These are phyloP conservation scores for Chamaecyparis obtusa DNA, from an alignment of 75 land plant genomes.

Conservation along the genomic window DNA sequence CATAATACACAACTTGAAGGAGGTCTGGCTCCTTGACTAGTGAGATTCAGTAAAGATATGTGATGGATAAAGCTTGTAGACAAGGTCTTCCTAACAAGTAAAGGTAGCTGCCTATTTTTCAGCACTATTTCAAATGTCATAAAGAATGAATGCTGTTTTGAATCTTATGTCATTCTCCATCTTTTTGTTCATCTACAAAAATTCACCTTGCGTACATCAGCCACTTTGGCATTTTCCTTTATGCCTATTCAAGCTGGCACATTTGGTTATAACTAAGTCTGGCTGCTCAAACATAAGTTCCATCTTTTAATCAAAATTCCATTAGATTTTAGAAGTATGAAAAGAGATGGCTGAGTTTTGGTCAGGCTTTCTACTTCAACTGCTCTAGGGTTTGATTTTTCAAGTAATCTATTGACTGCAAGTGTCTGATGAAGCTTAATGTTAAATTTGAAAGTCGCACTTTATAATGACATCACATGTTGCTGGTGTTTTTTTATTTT, in stretches of 20 bases:
- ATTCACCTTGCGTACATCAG: not conserved
- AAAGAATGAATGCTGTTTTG: not conserved
- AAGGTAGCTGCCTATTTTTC: not conserved
- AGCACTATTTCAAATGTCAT: not conserved
- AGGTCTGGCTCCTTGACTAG: not conserved
- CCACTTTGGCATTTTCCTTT: not conserved
- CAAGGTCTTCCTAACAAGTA: not conserved
- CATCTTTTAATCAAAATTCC: not conserved
- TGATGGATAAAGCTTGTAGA: not conserved
- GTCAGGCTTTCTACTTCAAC: not conserved
- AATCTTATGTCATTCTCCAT: not conserved
- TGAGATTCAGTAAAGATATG: not conserved
- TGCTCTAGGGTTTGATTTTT: not conserved
- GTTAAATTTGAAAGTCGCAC: not conserved
- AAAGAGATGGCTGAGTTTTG: not conserved
- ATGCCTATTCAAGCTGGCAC: not conserved
- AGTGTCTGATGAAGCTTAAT: not conserved
- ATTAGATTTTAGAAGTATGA: not conserved
- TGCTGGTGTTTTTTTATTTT: not conserved
- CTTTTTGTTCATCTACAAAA: too few species aligned
- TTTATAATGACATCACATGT: not conserved
- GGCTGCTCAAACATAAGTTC: not conserved
- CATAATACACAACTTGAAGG: not conserved
- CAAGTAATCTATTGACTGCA: not conserved
- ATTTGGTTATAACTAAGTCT: not conserved